These are phyloP conservation scores for Euclidium syriacum DNA, from an alignment of 345 rosid genomes.

Conservation along the genomic window DNA sequence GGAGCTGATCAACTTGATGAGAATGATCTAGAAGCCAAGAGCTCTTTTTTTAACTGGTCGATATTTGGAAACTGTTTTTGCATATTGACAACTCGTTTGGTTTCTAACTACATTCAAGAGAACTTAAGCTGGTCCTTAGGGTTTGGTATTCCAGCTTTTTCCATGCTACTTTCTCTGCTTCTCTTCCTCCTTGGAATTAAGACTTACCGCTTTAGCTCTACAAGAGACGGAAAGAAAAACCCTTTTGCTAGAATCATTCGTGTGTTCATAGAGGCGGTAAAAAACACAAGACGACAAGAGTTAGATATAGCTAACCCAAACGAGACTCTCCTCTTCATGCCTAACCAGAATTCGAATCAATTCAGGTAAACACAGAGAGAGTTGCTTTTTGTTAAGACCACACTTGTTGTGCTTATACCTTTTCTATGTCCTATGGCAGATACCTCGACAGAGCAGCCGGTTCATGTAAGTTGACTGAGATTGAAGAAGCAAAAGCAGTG, in stretches of 20 bases:
- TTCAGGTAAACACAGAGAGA: slow-evolving; percentile 31
- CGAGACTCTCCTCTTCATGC: slow-evolving; percentile 6
- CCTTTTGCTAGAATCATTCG: slow-evolving; percentile 29
- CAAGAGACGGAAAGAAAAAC: not conserved
- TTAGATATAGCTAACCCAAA: not conserved
- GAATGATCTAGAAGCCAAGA: slow-evolving; percentile 46
- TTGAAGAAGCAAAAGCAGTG: slow-evolving; percentile 48
- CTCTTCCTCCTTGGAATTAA: slow-evolving; percentile 30
- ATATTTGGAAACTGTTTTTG: slow-evolving; percentile 53
- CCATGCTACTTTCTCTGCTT: slow-evolving; percentile 27
- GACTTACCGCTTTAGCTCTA: slow-evolving; percentile 19
- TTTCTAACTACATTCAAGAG: slow-evolving; percentile 65
- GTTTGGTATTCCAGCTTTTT: slow-evolving; percentile 36
- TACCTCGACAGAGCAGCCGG: slow-evolving; percentile 44
- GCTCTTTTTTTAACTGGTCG: slow-evolving; percentile 84
- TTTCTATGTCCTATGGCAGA: too few relatives aligned
- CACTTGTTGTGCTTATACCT: not conserved
- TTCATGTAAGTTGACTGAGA: slow-evolving; percentile 32
- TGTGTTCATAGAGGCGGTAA: slow-evolving; percentile 27
- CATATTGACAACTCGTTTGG: slow-evolving; percentile 31
- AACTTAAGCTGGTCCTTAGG: slow-evolving; percentile 72
- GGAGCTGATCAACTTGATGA: slow-evolving; percentile 78
- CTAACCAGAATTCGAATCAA: slow-evolving; percentile 32
- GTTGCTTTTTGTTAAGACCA: not conserved
- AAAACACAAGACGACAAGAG: slow-evolving; percentile 8